Conservation (phyloP, 176 grass and related monocot species). For the Oryza glaberrima region DNA sequence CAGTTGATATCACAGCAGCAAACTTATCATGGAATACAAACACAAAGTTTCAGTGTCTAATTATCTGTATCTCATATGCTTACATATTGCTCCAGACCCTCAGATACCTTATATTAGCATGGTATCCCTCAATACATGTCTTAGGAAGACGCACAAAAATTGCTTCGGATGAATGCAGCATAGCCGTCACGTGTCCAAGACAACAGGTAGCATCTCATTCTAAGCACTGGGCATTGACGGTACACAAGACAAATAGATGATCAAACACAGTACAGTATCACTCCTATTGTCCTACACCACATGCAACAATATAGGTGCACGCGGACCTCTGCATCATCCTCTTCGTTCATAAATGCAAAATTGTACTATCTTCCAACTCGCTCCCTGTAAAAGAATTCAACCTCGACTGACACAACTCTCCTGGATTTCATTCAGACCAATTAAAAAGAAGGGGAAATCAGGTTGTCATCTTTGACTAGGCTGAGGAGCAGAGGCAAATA, state of each 20-base stretch:
- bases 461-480: slow-evolving; percentile 69
- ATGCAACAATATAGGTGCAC: background rate
- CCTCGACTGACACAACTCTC: background rate
- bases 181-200: slow-evolving; percentile 65
- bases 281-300: slow-evolving; percentile 4
- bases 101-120: slow-evolving; percentile 64
- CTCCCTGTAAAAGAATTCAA: slow-evolving; percentile 40
- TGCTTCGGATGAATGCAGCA: slow-evolving; percentile 63
- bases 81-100: slow-evolving; percentile 47
- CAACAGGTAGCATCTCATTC: slow-evolving; percentile 84
- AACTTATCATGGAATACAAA: background rate
- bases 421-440: background rate
- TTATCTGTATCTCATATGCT: background rate
- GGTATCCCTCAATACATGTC: slow-evolving; percentile 65
- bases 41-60: slow-evolving; percentile 5
- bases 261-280: background rate
- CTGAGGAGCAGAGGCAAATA: slow-evolving; percentile 72
- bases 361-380: slow-evolving; percentile 55
- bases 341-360: slow-evolving; percentile 90
- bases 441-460: background rate
- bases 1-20: background rate
- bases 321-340: slow-evolving; percentile 81
- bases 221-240: slow-evolving; percentile 67
- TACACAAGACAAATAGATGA: slow-evolving; percentile 27
- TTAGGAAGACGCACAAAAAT: slow-evolving; percentile 80